Percentiles rank a stretch among this genome's conserved stretches.
Conservation (phyloP, 495 filamentous ascomycete species). For the Xylaria bambusicola region DNA sequence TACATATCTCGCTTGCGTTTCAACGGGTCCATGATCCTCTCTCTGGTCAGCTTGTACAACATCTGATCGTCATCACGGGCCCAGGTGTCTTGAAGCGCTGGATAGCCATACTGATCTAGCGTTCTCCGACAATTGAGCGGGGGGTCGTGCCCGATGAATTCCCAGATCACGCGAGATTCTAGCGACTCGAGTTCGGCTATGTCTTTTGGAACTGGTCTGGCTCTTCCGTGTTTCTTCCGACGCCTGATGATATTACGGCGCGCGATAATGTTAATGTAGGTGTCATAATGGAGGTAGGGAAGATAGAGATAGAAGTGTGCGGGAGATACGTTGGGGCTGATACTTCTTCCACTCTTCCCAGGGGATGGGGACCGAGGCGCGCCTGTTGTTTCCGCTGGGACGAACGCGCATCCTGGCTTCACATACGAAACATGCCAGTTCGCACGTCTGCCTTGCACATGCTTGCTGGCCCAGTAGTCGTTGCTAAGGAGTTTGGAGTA, state of each 20-base stretch:
- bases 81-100: conserved; percentile 60
- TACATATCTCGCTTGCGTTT: conserved; percentile 29
- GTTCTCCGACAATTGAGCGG: conserved; percentile 66
- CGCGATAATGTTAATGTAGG: conserved; percentile 59
- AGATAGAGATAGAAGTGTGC: conserved; percentile 48
- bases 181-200: conserved; percentile 55
- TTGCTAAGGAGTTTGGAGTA: conserved; percentile 52
- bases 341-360: conserved; percentile 29
- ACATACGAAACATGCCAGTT: conserved; percentile 50
- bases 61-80: conserved; percentile 70
- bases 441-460: conserved; percentile 47
- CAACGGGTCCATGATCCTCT: conserved; percentile 24
- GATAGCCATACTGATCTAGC: conserved; percentile 68
- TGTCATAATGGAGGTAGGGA: conserved; percentile 67
- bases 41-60: conserved; percentile 68
- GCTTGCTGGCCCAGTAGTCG: conserved; percentile 49
- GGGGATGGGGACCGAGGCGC: conserved; percentile 27
- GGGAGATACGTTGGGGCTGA: conserved; percentile 43
- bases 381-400: conserved; percentile 47
- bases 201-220: conserved; percentile 56
- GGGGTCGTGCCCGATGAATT: conserved; percentile 63
- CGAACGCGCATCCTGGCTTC: conserved; percentile 47
- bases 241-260: conserved; percentile 60
- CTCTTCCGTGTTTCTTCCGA: conserved; percentile 57
- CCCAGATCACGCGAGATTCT: conserved; percentile 64